Conservation (phyloP, 805 yeast genomes). For the Candida morakotiae region DNA sequence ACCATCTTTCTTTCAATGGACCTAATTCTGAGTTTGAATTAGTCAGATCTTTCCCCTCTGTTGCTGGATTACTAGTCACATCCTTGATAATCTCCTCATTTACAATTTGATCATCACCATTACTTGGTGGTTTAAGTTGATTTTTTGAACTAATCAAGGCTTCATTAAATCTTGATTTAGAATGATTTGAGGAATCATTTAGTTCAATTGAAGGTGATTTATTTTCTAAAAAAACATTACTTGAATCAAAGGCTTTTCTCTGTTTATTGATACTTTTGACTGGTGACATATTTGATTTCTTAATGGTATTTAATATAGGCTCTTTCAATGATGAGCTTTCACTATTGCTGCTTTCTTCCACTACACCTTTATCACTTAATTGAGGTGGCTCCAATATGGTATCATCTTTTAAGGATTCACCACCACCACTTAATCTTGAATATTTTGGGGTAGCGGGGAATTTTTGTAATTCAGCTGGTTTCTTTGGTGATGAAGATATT, state of each 20-base stretch:
- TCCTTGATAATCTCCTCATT: slow-evolving; percentile 3
- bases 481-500: background rate
- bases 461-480: slow-evolving; percentile 23
- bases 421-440: slow-evolving; percentile 16
- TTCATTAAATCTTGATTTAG: slow-evolving; percentile 28
- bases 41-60: slow-evolving; percentile 4
- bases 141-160: slow-evolving; percentile 10
- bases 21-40: slow-evolving; percentile 7
- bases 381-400: slow-evolving; percentile 29
- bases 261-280: background rate
- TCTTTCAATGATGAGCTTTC: slow-evolving; percentile 12
- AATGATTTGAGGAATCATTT: slow-evolving; percentile 8
- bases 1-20: slow-evolving; percentile 8
- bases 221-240: slow-evolving; percentile 32
- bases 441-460: slow-evolving; percentile 48
- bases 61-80: background rate
- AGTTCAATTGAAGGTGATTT: slow-evolving; percentile 4
- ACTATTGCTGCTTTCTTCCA: too few species aligned
- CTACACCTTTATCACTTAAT: slow-evolving; percentile 3
- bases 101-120: background rate
- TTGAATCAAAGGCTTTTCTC: slow-evolving; percentile 11
- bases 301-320: slow-evolving; percentile 17
- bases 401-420: slow-evolving; percentile 21
- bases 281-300: slow-evolving; percentile 1
- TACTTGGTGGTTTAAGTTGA: slow-evolving; percentile 4